These are phyloP conservation scores for Limonium bicolor DNA, from an alignment of 148 eudicot genomes.

Conservation along the genomic window DNA sequence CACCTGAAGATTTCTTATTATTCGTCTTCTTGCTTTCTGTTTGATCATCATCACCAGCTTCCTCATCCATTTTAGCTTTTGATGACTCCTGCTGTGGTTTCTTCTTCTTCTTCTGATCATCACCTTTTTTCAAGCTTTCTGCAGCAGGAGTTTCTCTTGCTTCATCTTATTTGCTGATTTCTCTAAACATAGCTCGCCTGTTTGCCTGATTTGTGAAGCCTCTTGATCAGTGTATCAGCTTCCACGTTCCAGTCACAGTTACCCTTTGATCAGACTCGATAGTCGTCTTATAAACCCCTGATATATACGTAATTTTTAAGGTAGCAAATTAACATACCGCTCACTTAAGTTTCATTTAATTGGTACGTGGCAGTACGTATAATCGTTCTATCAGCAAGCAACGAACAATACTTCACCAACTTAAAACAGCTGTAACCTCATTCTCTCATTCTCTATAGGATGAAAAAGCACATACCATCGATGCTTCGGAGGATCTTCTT, in stretches of 20 bases:
- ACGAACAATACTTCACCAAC: neutral
- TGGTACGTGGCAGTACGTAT: neutral
- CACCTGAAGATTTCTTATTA: constrained; percentile 8
- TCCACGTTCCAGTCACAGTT: constrained; percentile 53
- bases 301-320: neutral
- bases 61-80: too few species aligned
- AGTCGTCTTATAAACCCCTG: constrained; percentile 60
- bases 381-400: neutral
- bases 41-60: too few species aligned
- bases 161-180: constrained; percentile 10
- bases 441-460: neutral
- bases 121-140: too few species aligned
- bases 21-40: constrained; percentile 17
- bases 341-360: neutral
- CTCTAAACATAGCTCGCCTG: constrained; percentile 53
- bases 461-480: constrained; percentile 24
- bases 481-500: constrained; percentile 38
- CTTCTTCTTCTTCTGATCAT: too few species aligned
- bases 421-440: neutral
- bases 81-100: too few species aligned
- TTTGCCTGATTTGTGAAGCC: constrained; percentile 58
- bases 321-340: neutral
- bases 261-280: constrained; percentile 66
- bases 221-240: constrained; percentile 44
- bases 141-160: constrained; percentile 10